Base-by-base conservation (phyloP, 306 rosid species). In the Hippophae gyantsensis region DNA sequence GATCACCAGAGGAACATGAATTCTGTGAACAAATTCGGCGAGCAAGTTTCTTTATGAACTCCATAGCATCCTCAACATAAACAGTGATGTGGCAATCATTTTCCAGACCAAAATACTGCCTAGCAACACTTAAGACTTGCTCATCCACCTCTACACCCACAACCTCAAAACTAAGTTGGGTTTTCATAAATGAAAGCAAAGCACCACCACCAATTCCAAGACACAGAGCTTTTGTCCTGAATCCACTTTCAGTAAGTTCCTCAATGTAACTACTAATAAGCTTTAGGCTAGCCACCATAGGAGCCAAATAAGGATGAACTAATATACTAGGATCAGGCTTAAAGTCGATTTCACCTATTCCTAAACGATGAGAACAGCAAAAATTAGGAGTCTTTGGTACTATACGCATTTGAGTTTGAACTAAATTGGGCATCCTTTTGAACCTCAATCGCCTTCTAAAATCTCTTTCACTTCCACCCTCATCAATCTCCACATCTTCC, bases 121-220 rank as follows among this genome's bases (percentile, higher is more conserved):
- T 66, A n/a, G 86, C 89, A 66, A 90, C 78, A 64, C 75, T 64
- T 52, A 87, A 59, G 66, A 87, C 95, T 68, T 79, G 89, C 44
- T 26, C 52, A 63, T 87, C 96, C 45, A 72, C 62, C 41, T 90
- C 95, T 47, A 90, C 78, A 42, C 95, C 92, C 9, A 66, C 42
- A 12, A 90, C 94, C 76, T 74, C 81, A 65, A 90, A 90, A 52
- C 67, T 79, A 80, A 90, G 70, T 50, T 76, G 81, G 57, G 64
- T 62, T 67, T 60, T 75, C 48, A 85, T 73, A 71, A 90, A 90
- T 14, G 81, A 41, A 7, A 74, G 71, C 77, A 90, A 70, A 62
- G 97, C 95, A 57, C 95, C 95, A 48, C 97, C 96, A 10, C 96
- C 97, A 69, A 90, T 86, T 54, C 97, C 97, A 45, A 87, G 67